phyloP scores from a whole-genome alignment of 1,284 basidiomycete genomes.

The Acaromyces ingoldii region DNA sequence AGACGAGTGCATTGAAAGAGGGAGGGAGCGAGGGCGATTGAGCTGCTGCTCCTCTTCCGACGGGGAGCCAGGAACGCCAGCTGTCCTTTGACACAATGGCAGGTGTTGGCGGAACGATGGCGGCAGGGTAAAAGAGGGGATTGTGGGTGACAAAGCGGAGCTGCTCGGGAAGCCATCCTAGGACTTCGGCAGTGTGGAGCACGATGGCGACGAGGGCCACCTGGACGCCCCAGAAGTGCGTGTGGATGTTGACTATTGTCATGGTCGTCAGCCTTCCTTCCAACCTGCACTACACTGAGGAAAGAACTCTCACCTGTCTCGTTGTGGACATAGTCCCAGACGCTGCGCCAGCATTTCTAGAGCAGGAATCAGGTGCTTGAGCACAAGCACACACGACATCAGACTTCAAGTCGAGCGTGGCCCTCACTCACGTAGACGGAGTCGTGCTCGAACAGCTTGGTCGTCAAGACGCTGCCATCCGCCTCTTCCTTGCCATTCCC shows the following conservation, averaged over 20 bases:
- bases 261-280: background rate
- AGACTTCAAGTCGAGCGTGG: background rate
- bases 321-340: slow-evolving; percentile 50
- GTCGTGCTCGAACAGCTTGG: slow-evolving; percentile 35
- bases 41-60: background rate
- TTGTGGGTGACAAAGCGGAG: slow-evolving; percentile 30
- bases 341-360: slow-evolving; percentile 37
- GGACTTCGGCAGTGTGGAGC: slow-evolving; percentile 30
- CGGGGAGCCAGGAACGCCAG: background rate
- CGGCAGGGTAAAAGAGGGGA: slow-evolving; percentile 22
- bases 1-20: slow-evolving; percentile 6
- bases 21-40: too few relatives aligned
- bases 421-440: slow-evolving; percentile 23
- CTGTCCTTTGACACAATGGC: background rate
- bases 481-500: background rate
- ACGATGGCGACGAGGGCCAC: slow-evolving; percentile 61
- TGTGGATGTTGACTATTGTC: slow-evolving; percentile 81
- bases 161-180: slow-evolving; percentile 21
- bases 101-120: background rate
- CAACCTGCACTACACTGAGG: background rate
- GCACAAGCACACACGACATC: background rate
- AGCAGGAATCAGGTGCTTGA: background rate
- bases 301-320: slow-evolving; percentile 33
- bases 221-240: slow-evolving; percentile 70
- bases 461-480: slow-evolving; percentile 4